Evolutionary conservation across 1,284 basidiomycete species (phyloP).

Genomic region (Leccinum subrobustum): DNA sequence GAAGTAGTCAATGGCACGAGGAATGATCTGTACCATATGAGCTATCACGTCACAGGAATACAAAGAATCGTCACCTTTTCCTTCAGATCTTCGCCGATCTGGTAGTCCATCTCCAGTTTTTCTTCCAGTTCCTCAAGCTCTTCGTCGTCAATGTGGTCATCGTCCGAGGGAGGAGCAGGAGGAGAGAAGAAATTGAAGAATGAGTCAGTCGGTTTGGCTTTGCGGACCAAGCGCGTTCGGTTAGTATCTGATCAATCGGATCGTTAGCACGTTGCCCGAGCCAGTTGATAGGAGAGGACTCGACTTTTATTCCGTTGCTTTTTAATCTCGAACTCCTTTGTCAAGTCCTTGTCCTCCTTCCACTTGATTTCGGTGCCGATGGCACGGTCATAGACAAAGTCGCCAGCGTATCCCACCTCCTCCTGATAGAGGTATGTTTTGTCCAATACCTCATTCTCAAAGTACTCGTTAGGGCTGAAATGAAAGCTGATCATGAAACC

Average conservation of each 20-base stretch:
- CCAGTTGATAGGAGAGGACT: slow-evolving; percentile 24
- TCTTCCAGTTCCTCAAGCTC: slow-evolving; percentile 89
- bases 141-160: slow-evolving; percentile 81
- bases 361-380: slow-evolving; percentile 91
- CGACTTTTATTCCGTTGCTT: slow-evolving; percentile 98
- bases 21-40: slow-evolving; percentile 69
- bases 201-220: slow-evolving; percentile 84
- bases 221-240: slow-evolving; percentile 88
- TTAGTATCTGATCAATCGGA: slow-evolving; percentile 71
- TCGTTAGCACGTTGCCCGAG: slow-evolving; percentile 5
- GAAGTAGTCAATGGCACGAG: slow-evolving; percentile 93
- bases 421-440: slow-evolving; percentile 98
- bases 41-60: not conserved
- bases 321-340: slow-evolving; percentile 97
- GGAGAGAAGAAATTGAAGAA: slow-evolving; percentile 99
- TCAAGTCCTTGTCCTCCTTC: slow-evolving; percentile 98
- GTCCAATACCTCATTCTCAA: slow-evolving; percentile 79
- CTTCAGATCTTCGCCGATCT: slow-evolving; percentile 98
- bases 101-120: slow-evolving; percentile 95
- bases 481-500: slow-evolving; percentile 91
- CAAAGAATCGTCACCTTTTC: slow-evolving; percentile 65
- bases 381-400: slow-evolving; percentile 94
- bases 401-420: slow-evolving; percentile 91
- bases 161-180: slow-evolving; percentile 71
- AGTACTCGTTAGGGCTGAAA: slow-evolving; percentile 86